Percentiles rank a stretch among this genome's conserved stretches.
phyloP scores from a whole-genome alignment of 2,329 filamentous ascomycete species.

The Fusarium citri region DNA sequence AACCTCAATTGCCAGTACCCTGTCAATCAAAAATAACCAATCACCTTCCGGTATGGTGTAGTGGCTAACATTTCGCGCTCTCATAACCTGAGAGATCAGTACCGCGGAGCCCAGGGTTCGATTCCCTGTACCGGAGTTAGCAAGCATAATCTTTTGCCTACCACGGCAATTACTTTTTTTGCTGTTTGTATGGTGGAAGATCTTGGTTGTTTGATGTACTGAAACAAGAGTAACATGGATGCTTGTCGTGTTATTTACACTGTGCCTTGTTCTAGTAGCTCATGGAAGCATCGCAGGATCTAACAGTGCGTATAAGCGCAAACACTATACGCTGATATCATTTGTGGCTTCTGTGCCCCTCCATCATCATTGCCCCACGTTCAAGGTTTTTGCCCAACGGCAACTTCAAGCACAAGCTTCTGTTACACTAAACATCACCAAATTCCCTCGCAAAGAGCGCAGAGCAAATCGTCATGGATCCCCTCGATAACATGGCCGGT shows the following conservation, averaged over 20 bases:
- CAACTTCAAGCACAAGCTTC: slow-evolving; percentile 22
- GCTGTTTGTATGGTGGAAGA: background rate
- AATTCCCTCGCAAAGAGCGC: background rate
- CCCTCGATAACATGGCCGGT: slow-evolving; percentile 54
- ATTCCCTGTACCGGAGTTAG: slow-evolving; percentile 8
- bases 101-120: slow-evolving; percentile 10
- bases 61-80: slow-evolving; percentile 44
- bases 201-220: background rate
- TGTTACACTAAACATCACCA: slow-evolving; percentile 4
- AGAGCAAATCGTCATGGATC: slow-evolving; percentile 48
- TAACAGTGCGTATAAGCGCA: slow-evolving; percentile 35
- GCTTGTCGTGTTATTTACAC: background rate
- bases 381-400: slow-evolving; percentile 44
- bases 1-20: accelerated
- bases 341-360: slow-evolving; percentile 43
- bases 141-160: background rate
- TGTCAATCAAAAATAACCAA: background rate
- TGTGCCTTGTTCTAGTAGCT: slow-evolving; percentile 30
- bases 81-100: slow-evolving; percentile 2
- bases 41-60: slow-evolving; percentile 49
- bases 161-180: background rate
- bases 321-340: slow-evolving; percentile 48
- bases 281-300: slow-evolving; percentile 7
- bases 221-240: background rate
- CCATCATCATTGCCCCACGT: slow-evolving; percentile 48